These are phyloP conservation scores for Discostella stelligera DNA, from an alignment of 352 stramenopile genomes.

Conservation along the genomic window DNA sequence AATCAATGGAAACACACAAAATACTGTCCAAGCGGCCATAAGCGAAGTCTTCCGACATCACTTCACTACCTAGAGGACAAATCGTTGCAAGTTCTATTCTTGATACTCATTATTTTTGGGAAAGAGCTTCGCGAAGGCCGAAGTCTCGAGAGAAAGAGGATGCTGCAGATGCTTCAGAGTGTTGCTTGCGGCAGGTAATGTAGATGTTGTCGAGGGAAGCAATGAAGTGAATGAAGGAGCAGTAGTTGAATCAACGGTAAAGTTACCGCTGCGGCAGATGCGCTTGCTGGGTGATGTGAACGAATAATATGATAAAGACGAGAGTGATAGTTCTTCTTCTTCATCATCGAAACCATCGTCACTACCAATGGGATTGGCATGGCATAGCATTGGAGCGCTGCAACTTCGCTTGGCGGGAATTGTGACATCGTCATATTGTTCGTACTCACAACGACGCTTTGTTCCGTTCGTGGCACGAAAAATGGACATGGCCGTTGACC, in stretches of 20 bases:
- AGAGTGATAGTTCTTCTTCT: background rate
- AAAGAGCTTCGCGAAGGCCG: background rate
- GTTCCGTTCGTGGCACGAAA: constrained; percentile 29
- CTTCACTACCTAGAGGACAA: background rate
- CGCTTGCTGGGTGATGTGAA: constrained; percentile 8
- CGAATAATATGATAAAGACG: background rate
- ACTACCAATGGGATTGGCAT: constrained; percentile 30
- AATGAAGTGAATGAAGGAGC: background rate
- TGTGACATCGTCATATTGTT: constrained; percentile 7
- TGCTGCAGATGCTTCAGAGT: constrained; percentile 20
- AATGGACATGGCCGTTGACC: constrained; percentile 19
- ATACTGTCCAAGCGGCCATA: background rate
- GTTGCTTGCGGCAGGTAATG: background rate
- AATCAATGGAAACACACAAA: constrained; percentile 1
- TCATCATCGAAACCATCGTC: constrained; percentile 18
- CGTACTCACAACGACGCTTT: constrained; percentile 22
- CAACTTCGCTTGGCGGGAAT: background rate
- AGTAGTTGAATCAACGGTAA: background rate
- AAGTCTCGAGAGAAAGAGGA: constrained; percentile 17
- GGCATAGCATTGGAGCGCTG: constrained; percentile 12
- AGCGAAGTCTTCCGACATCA: too few relatives aligned
- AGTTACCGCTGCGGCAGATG: constrained; percentile 4
- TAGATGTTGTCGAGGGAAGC: background rate
- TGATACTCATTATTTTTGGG: constrained; percentile 1
- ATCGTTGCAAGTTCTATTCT: background rate